phyloP scores from a whole-genome alignment of 2,329 filamentous ascomycete genomes.

The Leptodontidium sp. region DNA sequence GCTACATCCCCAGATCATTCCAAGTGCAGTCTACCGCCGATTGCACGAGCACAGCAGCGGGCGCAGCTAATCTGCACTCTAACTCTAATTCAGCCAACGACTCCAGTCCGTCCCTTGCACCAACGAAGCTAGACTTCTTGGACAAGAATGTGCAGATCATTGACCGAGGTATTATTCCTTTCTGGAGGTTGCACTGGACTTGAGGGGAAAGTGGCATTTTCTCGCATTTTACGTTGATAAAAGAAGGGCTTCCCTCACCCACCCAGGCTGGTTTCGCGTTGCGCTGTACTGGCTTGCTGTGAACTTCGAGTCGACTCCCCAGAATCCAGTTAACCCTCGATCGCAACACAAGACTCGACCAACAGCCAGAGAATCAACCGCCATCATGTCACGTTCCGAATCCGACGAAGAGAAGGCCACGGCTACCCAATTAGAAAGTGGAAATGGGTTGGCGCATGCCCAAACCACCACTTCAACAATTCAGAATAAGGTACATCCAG shows the following conservation, averaged over 20 bases:
- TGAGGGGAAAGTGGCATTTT: neutral
- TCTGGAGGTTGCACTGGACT: neutral
- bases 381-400: conserved; percentile 14
- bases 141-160: neutral
- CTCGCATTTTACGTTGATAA: neutral
- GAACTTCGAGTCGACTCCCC: neutral
- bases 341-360: neutral
- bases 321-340: neutral
- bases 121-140: neutral
- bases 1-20: neutral
- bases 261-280: neutral
- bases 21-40: neutral
- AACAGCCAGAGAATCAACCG: neutral
- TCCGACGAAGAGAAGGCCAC: conserved; percentile 2
- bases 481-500: conserved; percentile 6
- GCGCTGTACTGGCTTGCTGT: neutral
- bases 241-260: neutral
- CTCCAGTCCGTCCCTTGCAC: neutral
- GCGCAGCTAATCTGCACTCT: conserved; percentile 1
- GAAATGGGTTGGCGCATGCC: neutral
- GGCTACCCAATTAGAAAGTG: neutral
- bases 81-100: neutral
- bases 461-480: conserved; percentile 8
- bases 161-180: conserved; percentile 7
- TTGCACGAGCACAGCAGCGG: neutral